Percentiles rank a stretch among this genome's conserved stretches.
Evolutionary conservation across 352 stramenopile species (phyloP).

Genomic region (Lagenidium sp.): DNA sequence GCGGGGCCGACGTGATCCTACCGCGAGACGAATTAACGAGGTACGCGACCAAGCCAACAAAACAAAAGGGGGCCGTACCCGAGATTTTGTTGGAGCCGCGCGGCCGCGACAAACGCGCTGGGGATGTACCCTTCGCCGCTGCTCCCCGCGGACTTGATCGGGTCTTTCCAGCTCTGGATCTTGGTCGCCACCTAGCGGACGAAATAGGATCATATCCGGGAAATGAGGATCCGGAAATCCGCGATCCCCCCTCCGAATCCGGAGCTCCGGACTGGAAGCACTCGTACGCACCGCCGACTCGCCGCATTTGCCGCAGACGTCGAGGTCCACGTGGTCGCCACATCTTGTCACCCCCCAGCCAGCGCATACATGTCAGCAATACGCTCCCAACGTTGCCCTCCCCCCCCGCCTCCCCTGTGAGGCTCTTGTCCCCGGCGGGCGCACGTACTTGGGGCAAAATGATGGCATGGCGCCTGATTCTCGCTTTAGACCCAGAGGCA

Average conservation of each 20-base stretch:
- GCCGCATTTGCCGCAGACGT: constrained; percentile 52
- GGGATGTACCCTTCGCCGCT: constrained; percentile 33
- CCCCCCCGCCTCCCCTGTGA: too few relatives aligned
- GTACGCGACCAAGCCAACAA: not conserved
- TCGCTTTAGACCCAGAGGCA: too few relatives aligned
- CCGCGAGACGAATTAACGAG: not conserved
- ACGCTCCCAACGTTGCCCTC: too few relatives aligned
- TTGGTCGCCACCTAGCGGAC: constrained; percentile 13
- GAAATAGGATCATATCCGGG: not conserved
- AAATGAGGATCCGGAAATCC: too few relatives aligned
- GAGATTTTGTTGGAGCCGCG: constrained; percentile 37
- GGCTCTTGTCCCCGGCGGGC: not conserved
- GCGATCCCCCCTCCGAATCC: too few relatives aligned
- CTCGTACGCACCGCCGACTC: constrained; percentile 32
- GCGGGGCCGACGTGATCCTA: constrained; percentile 9
- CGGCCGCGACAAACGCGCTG: constrained; percentile 50
- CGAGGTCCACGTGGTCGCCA: constrained; percentile 41
- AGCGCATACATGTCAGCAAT: too few relatives aligned
- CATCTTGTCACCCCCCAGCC: constrained; percentile 32
- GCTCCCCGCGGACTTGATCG: constrained; percentile 31
- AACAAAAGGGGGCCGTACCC: constrained; percentile 19
- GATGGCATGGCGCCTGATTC: constrained; percentile 31
- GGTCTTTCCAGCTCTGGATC: constrained; percentile 43
- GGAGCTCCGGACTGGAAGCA: not conserved
- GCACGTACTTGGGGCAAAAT: constrained; percentile 55